A percentile compares a stretch with the other conserved stretches of the same genome.
phyloP scores from a whole-genome alignment of 139 green algal species.

The Zygnema cylindricum region DNA sequence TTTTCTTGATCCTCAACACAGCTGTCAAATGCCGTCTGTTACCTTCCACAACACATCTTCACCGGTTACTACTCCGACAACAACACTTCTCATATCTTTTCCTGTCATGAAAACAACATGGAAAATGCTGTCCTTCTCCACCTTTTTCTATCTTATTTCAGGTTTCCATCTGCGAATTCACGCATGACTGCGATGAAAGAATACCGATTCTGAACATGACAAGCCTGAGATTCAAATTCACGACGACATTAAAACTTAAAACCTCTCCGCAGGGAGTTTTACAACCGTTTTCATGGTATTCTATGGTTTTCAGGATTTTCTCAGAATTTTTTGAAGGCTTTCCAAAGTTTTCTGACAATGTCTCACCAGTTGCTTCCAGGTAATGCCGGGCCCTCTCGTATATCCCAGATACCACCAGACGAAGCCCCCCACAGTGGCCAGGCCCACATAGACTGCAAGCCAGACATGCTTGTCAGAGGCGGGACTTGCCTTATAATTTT shows the following conservation, averaged over 20 bases:
- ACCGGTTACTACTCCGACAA: no score
- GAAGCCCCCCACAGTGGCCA: conserved; percentile 65
- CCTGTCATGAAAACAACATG: background rate
- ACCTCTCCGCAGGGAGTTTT: background rate
- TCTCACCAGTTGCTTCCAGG: conserved; percentile 71
- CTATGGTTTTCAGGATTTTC: no score
- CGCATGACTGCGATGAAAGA: no score
- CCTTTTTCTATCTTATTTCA: no score
- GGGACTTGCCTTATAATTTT: no score
- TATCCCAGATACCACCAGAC: conserved; percentile 68
- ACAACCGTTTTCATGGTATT: background rate
- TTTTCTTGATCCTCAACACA: conserved; percentile 55
- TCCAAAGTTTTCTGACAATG: conserved; percentile 23
- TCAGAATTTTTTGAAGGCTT: no score
- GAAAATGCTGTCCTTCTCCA: background rate
- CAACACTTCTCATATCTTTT: no score
- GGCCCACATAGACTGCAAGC: conserved; percentile 62
- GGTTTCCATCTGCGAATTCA: no score
- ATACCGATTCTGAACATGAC: no score
- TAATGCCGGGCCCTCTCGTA: conserved; percentile 70
- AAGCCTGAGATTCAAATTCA: no score
- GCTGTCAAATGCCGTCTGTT: conserved; percentile 66
- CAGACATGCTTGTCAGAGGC: no score
- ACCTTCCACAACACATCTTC: background rate
- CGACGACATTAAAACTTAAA: no score